Conservation (phyloP, 1,284 basidiomycete species). For the Trametes hirsuta region DNA sequence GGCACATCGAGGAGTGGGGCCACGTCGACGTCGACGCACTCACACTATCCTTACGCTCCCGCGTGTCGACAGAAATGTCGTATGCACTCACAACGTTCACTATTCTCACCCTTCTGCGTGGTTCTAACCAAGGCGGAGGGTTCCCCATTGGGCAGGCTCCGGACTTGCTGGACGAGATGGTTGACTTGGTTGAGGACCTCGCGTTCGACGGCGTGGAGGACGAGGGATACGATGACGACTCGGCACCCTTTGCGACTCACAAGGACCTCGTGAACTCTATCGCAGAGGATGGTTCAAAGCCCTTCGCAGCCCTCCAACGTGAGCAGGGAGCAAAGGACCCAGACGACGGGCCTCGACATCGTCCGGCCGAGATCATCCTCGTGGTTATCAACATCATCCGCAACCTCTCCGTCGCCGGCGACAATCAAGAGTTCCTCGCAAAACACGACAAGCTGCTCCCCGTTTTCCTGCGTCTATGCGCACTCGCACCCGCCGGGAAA, state of each 20-base stretch:
- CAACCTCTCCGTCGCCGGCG: conserved; percentile 74
- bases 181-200: conserved; percentile 86
- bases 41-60: conserved; percentile 87
- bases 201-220: conserved; percentile 68
- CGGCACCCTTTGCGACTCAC: conserved; percentile 56
- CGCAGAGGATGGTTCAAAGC: conserved; percentile 56
- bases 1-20: conserved; percentile 82
- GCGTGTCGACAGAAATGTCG: conserved; percentile 82
- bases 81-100: conserved; percentile 91
- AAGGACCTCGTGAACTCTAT: conserved; percentile 63
- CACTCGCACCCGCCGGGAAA: conserved; percentile 43
- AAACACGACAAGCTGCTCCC: conserved; percentile 67
- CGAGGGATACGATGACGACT: conserved; percentile 34
- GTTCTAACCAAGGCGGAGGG: conserved; percentile 55
- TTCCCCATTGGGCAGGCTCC: conserved; percentile 79
- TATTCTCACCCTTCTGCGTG: conserved; percentile 81
- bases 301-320: conserved; percentile 58
- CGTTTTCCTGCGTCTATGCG: conserved; percentile 69
- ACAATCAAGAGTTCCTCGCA: conserved; percentile 76
- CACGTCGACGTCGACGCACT: conserved; percentile 88
- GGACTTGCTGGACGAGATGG: conserved; percentile 85
- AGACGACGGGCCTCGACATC: conserved; percentile 54
- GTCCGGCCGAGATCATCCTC: conserved; percentile 73
- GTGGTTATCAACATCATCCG: conserved; percentile 82
- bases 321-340: conserved; percentile 53